Evolutionary conservation across 2,329 filamentous ascomycete species (phyloP).

Genomic region (Monosporascus cannonballus): DNA sequence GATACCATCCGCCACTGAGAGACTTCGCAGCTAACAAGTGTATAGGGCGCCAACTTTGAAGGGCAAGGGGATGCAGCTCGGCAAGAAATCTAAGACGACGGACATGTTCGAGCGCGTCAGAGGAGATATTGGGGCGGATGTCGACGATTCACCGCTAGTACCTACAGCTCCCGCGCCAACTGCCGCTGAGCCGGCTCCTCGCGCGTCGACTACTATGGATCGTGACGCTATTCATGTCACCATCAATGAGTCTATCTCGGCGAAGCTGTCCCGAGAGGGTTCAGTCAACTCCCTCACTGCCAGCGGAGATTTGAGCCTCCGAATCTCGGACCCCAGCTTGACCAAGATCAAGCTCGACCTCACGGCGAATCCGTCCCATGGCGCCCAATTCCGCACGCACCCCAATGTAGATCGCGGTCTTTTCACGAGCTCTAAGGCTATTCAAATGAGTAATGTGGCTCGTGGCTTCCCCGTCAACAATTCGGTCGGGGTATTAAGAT

Average conservation of each 20-base stretch:
- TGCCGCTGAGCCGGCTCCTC: conserved; percentile 49
- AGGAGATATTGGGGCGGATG: conserved; percentile 82
- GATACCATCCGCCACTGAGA: conserved; percentile 18
- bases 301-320: conserved; percentile 86
- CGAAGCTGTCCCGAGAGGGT: conserved; percentile 83
- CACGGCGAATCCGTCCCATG: conserved; percentile 67
- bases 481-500: conserved; percentile 84
- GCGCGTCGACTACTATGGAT: conserved; percentile 62
- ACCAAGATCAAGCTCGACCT: conserved; percentile 89
- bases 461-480: conserved; percentile 95
- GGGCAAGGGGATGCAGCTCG: conserved; percentile 97
- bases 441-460: conserved; percentile 82
- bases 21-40: conserved; percentile 16
- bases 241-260: conserved; percentile 83
- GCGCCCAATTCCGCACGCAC: conserved; percentile 89
- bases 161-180: conserved; percentile 41
- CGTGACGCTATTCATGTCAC: conserved; percentile 84
- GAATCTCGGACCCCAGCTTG: conserved; percentile 80
- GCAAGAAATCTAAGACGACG: conserved; percentile 96
- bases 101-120: conserved; percentile 97
- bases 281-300: conserved; percentile 79
- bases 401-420: conserved; percentile 89
- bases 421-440: conserved; percentile 75
- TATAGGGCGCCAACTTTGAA: conserved; percentile 60
- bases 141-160: conserved; percentile 71